Percentiles rank a stretch among this genome's conserved stretches.
Conservation (phyloP, 108 stramenopile species). For the Nitzschia sp. region DNA sequence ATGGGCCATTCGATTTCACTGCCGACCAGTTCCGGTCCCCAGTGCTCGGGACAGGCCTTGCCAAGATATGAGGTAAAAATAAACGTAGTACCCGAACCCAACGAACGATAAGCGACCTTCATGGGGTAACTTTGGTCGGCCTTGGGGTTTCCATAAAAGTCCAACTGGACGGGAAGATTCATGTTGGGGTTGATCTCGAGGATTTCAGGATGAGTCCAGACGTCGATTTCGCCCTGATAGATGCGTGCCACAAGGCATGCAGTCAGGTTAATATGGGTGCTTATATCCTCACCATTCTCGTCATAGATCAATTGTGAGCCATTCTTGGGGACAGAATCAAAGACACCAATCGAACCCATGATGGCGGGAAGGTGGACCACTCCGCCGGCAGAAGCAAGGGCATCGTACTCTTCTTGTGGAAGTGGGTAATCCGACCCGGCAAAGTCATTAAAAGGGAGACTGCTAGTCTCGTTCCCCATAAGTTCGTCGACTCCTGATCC, state of each 20-base stretch:
- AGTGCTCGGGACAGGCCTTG: slow-evolving; percentile 58
- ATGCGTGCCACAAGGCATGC: slow-evolving; percentile 70
- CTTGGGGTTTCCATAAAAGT: slow-evolving; percentile 20
- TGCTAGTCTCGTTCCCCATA: slow-evolving; percentile 51
- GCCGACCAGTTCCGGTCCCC: slow-evolving; percentile 57
- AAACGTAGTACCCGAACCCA: slow-evolving; percentile 66
- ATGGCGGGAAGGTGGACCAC: slow-evolving; percentile 80
- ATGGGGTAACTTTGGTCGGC: slow-evolving; percentile 41
- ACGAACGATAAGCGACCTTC: slow-evolving; percentile 64
- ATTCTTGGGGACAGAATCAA: slow-evolving; percentile 81
- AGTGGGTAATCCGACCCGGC: slow-evolving; percentile 83
- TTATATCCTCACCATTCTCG: background rate
- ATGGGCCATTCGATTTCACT: slow-evolving; percentile 53
- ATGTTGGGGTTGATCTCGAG: slow-evolving; percentile 40
- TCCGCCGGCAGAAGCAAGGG: slow-evolving; percentile 27
- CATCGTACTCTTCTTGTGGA: slow-evolving; percentile 30
- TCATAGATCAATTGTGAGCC: too few species aligned
- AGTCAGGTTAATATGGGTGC: slow-evolving; percentile 52
- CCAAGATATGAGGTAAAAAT: slow-evolving; percentile 62
- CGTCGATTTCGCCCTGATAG: slow-evolving; percentile 65
- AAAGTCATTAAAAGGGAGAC: slow-evolving; percentile 56
- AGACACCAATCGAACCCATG: slow-evolving; percentile 72
- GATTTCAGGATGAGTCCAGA: slow-evolving; percentile 72
- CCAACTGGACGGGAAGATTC: slow-evolving; percentile 26
- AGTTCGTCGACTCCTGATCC: slow-evolving; percentile 78